Percentiles rank a stretch among this genome's conserved stretches.
phyloP scores from a whole-genome alignment of 2,329 filamentous ascomycete species.

The Aspergillus hiratsukae region DNA sequence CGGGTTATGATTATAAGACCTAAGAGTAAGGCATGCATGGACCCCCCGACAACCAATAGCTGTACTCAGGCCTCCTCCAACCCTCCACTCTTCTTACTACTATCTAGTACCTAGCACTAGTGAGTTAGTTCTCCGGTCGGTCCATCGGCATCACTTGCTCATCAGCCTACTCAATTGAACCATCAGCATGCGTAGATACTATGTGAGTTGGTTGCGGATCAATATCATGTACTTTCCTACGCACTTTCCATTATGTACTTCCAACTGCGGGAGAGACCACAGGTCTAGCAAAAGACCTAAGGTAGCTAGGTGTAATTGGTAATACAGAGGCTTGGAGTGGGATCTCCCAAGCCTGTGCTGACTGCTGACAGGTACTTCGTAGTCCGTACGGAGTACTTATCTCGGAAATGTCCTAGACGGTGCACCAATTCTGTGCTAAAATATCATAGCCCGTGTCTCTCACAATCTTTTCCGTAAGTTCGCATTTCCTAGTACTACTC shows the following conservation, averaged over 20 bases:
- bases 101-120: background rate
- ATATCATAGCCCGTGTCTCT: background rate
- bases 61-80: background rate
- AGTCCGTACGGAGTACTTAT: background rate
- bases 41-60: background rate
- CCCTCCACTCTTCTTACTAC: background rate
- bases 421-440: background rate
- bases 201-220: background rate
- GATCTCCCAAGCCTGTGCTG: background rate
- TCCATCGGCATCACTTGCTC: slow-evolving; percentile 16
- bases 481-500: background rate
- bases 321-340: background rate
- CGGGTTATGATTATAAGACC: background rate
- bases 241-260: background rate
- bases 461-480: background rate
- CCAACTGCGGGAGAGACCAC: background rate
- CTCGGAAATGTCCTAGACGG: background rate
- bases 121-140: slow-evolving; percentile 7
- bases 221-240: background rate
- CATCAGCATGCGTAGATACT: background rate
- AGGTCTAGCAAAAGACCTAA: background rate
- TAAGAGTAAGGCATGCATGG: background rate
- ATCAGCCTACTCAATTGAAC: slow-evolving; percentile 5
- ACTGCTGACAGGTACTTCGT: background rate
- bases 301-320: background rate